Evolutionary conservation across 164 flowering plant species (phyloP).

Genomic region (Nymphaea colorata): DNA sequence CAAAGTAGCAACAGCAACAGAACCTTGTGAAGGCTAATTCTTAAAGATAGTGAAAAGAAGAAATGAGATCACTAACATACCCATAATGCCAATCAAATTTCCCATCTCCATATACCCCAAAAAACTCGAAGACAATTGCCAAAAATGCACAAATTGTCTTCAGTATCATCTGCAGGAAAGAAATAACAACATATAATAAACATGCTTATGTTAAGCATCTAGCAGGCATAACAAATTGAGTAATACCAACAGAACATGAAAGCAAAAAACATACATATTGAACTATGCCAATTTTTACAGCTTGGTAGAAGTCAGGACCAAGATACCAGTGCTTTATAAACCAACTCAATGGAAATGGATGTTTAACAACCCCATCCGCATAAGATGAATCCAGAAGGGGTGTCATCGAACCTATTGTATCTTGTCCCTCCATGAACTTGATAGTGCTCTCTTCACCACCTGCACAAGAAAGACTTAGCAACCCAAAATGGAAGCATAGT

Average conservation of each 20-base stretch:
- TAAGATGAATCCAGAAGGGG: conserved; percentile 77
- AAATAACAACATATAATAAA: neutral
- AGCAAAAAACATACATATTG: conserved; percentile 67
- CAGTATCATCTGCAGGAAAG: conserved; percentile 71
- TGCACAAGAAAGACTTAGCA: conserved; percentile 7
- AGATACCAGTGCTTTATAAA: conserved; percentile 73
- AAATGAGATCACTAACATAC: conserved; percentile 26
- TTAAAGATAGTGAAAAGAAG: neutral
- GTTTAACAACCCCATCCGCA: conserved; percentile 77
- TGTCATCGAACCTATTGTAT: conserved; percentile 26
- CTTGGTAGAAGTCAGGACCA: conserved; percentile 86
- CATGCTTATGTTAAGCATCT: neutral
- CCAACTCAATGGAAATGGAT: conserved; percentile 92
- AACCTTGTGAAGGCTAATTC: neutral
- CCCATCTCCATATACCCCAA: conserved; percentile 97
- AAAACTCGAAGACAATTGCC: conserved; percentile 63
- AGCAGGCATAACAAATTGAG: neutral
- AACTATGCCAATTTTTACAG: conserved; percentile 96
- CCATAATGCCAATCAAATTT: conserved; percentile 94
- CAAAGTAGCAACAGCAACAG: neutral
- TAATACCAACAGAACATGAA: neutral
- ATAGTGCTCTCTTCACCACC: conserved; percentile 91
- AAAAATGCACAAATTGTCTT: conserved; percentile 84
- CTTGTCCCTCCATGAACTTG: conserved; percentile 68
- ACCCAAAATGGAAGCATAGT: no score